Evolutionary conservation across 2,329 filamentous ascomycete species (phyloP).

Genomic region (Fusarium equiseti): DNA sequence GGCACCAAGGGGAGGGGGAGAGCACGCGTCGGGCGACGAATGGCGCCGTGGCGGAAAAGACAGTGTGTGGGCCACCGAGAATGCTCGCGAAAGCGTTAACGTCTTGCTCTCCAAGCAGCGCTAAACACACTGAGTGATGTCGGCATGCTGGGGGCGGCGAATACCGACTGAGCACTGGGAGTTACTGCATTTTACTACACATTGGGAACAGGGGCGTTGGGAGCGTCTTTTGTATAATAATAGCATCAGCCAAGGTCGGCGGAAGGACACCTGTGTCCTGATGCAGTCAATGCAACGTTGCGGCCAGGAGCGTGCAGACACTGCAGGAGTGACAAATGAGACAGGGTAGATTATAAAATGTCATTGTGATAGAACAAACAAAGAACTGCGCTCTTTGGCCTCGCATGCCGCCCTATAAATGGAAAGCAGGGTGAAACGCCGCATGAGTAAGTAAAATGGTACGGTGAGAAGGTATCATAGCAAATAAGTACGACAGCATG

Average conservation of each 20-base stretch:
- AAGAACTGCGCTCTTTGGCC: slow-evolving; percentile 21
- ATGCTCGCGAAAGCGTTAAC: slow-evolving; percentile 73
- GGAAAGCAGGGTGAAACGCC: slow-evolving; percentile 26
- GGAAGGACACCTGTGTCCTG: slow-evolving; percentile 20
- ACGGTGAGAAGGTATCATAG: slow-evolving; percentile 8
- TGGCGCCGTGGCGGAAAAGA: slow-evolving; percentile 72
- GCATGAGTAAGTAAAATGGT: slow-evolving; percentile 22
- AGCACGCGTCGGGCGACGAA: slow-evolving; percentile 70
- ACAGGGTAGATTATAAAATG: slow-evolving; percentile 27
- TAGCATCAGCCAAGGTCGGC: slow-evolving; percentile 39
- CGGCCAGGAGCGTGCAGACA: slow-evolving; percentile 16
- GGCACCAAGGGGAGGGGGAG: slow-evolving; percentile 72
- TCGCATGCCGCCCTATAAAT: slow-evolving; percentile 16
- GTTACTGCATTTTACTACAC: slow-evolving; percentile 41
- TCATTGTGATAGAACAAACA: slow-evolving; percentile 31
- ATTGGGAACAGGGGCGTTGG: slow-evolving; percentile 45
- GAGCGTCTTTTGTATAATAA: slow-evolving; percentile 47
- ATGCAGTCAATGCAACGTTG: slow-evolving; percentile 20
- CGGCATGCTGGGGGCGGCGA: slow-evolving; percentile 3
- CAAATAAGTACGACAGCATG: not conserved
- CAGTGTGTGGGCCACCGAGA: slow-evolving; percentile 68
- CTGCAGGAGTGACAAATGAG: slow-evolving; percentile 22
- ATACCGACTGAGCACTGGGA: slow-evolving; percentile 29
- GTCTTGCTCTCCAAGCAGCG: slow-evolving; percentile 68
- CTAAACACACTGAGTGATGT: slow-evolving; percentile 30